Conservation (phyloP, 441 rosid genomes). For the Jatropha multifida region DNA sequence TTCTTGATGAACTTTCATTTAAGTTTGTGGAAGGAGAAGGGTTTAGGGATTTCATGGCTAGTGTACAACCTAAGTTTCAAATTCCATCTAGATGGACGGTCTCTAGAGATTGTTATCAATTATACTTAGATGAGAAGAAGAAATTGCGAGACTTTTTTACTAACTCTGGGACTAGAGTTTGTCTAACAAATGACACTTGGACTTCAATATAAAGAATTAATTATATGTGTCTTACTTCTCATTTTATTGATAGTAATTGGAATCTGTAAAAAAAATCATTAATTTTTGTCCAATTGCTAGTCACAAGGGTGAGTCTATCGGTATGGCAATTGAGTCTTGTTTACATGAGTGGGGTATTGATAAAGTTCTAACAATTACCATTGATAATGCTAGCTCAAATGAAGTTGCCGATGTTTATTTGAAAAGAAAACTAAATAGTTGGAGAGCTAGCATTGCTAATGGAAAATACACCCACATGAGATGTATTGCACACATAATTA, state of each 20-base stretch:
- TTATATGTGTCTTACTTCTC: neutral
- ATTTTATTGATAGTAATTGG: too few species aligned
- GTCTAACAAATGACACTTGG: neutral
- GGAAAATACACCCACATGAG: neutral
- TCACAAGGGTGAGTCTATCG: neutral
- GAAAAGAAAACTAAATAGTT: neutral
- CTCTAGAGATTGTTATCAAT: neutral
- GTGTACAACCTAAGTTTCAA: neutral
- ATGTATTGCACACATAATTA: neutral
- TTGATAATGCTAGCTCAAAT: neutral
- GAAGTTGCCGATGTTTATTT: neutral
- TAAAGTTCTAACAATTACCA: too few species aligned
- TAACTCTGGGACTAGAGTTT: neutral
- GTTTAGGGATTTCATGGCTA: neutral
- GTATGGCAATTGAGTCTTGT: too few species aligned
- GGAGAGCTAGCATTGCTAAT: neutral
- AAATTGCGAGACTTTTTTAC: too few species aligned
- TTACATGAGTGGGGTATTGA: neutral
- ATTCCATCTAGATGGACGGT: neutral
- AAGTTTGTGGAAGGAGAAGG: neutral
- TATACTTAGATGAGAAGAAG: neutral
- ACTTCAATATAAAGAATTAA: neutral
- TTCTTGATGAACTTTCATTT: neutral
- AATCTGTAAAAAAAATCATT: too few species aligned
- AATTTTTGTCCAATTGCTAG: neutral